Percentiles rank a stretch among this genome's conserved stretches.
Evolutionary conservation across 257 asterid genomes (phyloP).

Genomic region (Przewalskia tangutica): DNA sequence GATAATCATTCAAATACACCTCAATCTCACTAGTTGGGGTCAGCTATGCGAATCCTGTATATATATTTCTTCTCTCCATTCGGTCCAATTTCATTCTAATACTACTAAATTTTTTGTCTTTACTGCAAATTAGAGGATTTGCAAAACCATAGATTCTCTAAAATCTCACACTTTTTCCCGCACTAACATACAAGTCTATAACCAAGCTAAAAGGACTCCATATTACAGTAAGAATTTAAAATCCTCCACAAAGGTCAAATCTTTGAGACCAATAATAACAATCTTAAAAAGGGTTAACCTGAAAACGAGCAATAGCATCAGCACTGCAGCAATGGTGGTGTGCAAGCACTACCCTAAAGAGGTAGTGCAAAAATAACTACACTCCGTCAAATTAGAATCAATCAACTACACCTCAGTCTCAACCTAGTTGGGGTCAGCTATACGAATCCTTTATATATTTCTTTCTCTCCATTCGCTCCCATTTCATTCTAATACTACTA

Average conservation of each 20-base stretch:
- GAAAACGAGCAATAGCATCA: constrained; percentile 83
- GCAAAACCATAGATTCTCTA: not conserved
- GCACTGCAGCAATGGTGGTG: constrained; percentile 92
- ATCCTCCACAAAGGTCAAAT: not conserved
- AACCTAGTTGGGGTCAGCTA: not conserved
- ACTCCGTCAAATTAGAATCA: not conserved
- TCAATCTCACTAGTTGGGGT: not conserved
- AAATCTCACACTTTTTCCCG: not conserved
- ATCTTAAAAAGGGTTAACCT: constrained; percentile 25
- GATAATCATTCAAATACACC: not conserved
- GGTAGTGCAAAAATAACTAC: constrained; percentile 29
- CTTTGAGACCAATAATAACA: constrained; percentile 2
- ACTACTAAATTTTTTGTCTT: not conserved
- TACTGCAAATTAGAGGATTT: not conserved
- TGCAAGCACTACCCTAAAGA: constrained; percentile 92
- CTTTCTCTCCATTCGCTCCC: not conserved
- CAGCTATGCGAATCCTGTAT: not conserved
- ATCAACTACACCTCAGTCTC: not conserved
- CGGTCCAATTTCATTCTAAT: not conserved
- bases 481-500: not conserved
- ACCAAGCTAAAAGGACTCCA: not conserved
- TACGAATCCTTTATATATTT: constrained; percentile 9
- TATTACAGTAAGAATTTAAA: not conserved
- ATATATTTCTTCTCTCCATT: not conserved
- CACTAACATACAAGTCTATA: not conserved